Evolutionary conservation across 1,284 basidiomycete genomes (phyloP), one percentile per base, ranked within the genome.

Genomic region (Waitea zeae): DNA sequence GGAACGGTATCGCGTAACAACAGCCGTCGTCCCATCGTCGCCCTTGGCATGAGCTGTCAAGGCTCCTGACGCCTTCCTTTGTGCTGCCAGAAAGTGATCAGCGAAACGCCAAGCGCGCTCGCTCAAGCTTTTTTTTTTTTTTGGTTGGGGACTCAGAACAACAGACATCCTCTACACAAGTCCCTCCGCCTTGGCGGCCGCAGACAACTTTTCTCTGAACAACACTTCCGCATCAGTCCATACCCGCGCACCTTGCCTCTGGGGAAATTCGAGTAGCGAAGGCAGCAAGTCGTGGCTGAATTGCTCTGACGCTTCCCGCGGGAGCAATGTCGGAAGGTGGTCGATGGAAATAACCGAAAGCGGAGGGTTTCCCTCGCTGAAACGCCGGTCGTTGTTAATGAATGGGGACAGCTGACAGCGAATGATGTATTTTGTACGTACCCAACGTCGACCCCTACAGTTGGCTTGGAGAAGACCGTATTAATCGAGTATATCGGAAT

Each of bases 401-500:
- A 17, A 2, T 18, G 9, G 12, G 12, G 33, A 33, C 20, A 30
- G 31, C 33, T 14, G 11, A 34, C 14, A 31, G 31, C 9, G 36
- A 5, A 24, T 19, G 33, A 39, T 26, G 7, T n/a, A 26, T n/a
- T 30, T 31, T 22, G 32, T 14, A 62, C 79, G 55, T 42, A 83
- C 79, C 67, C 71, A 44, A 83, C 70, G 37, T 76, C 70, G 33
- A 95, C 90, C 42, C 79, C 67, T 30, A 97, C 88, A 2, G 93
- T 97, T 9, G 95, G 95, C 43, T 86, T 68, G 36, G 81, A 73
- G 56, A 98, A 98, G 2, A 89, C 93, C 13, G 95, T 98, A 61
- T 97, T 97, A 61, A 95, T 72, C 39, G 58, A 66, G 62, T 99
- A 99, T 44, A 99, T 81, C 12, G 95, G 95, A 46, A 98, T 81